Conservation (phyloP, 2,329 filamentous ascomycete genomes). For the Calonectria naviculata region DNA sequence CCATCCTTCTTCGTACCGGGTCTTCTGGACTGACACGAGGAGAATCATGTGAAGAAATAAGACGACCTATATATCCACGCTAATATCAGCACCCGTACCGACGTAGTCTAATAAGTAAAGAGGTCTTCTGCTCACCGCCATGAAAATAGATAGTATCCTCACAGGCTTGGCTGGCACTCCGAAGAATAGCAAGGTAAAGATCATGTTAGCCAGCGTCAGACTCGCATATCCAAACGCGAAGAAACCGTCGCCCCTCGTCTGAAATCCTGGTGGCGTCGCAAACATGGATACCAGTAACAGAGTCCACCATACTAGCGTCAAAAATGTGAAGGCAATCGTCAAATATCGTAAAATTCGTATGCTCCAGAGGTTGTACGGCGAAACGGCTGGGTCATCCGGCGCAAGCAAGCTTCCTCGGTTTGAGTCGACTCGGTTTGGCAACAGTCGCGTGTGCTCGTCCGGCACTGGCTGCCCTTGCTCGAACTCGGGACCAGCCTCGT, state of each 20-base stretch:
- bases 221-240: slow-evolving; percentile 87
- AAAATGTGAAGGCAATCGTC: slow-evolving; percentile 78
- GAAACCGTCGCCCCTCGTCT: slow-evolving; percentile 92
- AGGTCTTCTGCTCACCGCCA: slow-evolving; percentile 55
- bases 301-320: slow-evolving; percentile 93
- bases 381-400: slow-evolving; percentile 66
- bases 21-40: slow-evolving; percentile 77
- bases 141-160: slow-evolving; percentile 76
- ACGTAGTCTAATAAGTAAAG: neutral
- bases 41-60: slow-evolving; percentile 77
- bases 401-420: slow-evolving; percentile 45
- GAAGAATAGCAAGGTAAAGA: slow-evolving; percentile 88
- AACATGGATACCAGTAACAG: slow-evolving; percentile 90
- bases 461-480: slow-evolving; percentile 44
- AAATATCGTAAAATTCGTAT: slow-evolving; percentile 84
- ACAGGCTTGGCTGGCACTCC: slow-evolving; percentile 83
- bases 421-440: slow-evolving; percentile 74
- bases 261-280: slow-evolving; percentile 87
- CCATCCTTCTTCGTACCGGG: slow-evolving; percentile 89
- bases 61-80: slow-evolving; percentile 42
- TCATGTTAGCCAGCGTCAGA: slow-evolving; percentile 79
- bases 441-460: slow-evolving; percentile 71
- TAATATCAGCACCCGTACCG: neutral
- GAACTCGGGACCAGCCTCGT: slow-evolving; percentile 30
- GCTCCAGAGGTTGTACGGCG: slow-evolving; percentile 95